These are phyloP conservation scores for Aspergillus sparsus DNA, from an alignment of 495 filamentous ascomycete species.

Conservation along the genomic window DNA sequence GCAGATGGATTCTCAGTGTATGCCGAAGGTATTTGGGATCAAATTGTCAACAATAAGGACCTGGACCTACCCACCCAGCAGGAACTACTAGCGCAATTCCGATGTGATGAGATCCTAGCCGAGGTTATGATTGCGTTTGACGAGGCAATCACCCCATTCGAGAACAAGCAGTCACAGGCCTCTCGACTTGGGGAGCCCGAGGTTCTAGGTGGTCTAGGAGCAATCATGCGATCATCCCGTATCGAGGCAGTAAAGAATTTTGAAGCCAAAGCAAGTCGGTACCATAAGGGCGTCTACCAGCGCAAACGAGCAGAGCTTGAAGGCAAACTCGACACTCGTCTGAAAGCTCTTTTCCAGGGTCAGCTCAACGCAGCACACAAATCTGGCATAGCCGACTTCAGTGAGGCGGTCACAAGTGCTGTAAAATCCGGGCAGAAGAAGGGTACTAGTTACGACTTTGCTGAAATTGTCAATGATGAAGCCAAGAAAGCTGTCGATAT, in stretches of 20 bases:
- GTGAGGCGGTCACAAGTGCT: conserved; percentile 75
- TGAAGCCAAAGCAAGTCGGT: conserved; percentile 84
- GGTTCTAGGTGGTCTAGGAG: conserved; percentile 75
- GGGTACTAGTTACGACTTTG: conserved; percentile 86
- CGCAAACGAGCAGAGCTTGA: conserved; percentile 84
- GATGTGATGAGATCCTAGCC: conserved; percentile 92
- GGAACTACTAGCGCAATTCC: conserved; percentile 93
- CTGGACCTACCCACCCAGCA: conserved; percentile 96
- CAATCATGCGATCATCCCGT: conserved; percentile 69
- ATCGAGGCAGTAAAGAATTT: conserved; percentile 77
- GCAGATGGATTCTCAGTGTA: conserved; percentile 94
- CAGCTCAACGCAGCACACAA: conserved; percentile 89
- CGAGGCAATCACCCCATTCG: conserved; percentile 74
- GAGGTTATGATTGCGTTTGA: conserved; percentile 87
- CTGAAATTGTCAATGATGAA: conserved; percentile 84
- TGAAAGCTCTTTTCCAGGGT: conserved; percentile 84
- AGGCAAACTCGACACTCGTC: conserved; percentile 76
- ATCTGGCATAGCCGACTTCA: conserved; percentile 81
- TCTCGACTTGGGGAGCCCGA: conserved; percentile 67
- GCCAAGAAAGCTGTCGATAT: conserved; percentile 70
- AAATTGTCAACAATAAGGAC: conserved; percentile 98
- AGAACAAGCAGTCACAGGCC: conserved; percentile 78
- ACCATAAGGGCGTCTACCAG: conserved; percentile 92
- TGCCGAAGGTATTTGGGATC: conserved; percentile 92
- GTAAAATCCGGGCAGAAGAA: conserved; percentile 93